phyloP scores from a whole-genome alignment of 306 rosid genomes.

The Vicia faba region DNA sequence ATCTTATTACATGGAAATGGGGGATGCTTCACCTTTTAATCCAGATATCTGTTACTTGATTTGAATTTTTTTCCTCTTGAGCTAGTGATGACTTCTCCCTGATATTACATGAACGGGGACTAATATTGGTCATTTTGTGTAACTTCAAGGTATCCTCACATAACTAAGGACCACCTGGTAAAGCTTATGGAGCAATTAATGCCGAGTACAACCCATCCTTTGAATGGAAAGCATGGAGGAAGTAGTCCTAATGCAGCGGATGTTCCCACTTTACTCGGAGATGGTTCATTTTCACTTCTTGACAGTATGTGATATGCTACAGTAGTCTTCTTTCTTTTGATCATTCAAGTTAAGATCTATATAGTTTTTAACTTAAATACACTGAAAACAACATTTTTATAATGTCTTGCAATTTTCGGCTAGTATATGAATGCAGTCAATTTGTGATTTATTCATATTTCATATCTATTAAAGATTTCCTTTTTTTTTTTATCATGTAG shows the following conservation, averaged over 20 bases:
- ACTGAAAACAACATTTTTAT: conserved; percentile 13
- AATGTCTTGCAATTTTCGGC: conserved; percentile 24
- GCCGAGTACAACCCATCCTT: conserved; percentile 51
- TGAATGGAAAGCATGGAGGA: conserved; percentile 55
- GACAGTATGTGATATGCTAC: conserved; percentile 60
- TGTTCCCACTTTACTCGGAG: conserved; percentile 90
- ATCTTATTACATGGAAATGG: conserved; percentile 24
- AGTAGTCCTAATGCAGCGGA: conserved; percentile 76
- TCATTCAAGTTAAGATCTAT: conserved; percentile 27
- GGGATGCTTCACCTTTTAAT: conserved; percentile 21
- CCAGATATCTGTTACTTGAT: conserved; percentile 26
- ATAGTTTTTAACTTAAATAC: conserved; percentile 17
- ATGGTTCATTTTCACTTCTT: conserved; percentile 82
- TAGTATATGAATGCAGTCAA: conserved; percentile 9
- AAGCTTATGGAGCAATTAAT: conserved; percentile 83
- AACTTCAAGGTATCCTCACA: conserved; percentile 74
- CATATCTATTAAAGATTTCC: conserved; percentile 13
- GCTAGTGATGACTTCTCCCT: conserved; percentile 26
- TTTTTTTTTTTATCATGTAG: conserved; percentile 30
- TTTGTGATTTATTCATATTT: conserved; percentile 18
- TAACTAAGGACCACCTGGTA: conserved; percentile 77
- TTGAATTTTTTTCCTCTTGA: neutral
- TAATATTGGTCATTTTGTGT: conserved; percentile 42
- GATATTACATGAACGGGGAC: conserved; percentile 9
- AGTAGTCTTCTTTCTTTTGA: conserved; percentile 38